phyloP scores from a whole-genome alignment of 1,139 yeast genomes.

The Lodderomyces theae region DNA sequence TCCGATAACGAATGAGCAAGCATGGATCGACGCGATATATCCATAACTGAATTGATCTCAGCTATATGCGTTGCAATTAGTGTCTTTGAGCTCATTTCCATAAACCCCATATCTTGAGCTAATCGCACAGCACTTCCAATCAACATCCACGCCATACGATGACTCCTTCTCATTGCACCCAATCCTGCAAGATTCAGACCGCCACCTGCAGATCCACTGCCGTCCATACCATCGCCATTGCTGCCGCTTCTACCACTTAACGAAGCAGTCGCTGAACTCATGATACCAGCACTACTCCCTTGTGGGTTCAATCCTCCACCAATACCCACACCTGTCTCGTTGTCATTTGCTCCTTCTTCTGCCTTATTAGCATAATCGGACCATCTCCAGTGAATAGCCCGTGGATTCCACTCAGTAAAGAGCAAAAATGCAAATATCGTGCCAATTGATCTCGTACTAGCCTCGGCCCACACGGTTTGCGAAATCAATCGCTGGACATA shows the following conservation, averaged over 20 bases:
- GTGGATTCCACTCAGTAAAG: constrained; percentile 94
- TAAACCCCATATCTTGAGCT: constrained; percentile 83
- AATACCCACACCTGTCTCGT: not conserved
- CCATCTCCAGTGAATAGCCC: constrained; percentile 91
- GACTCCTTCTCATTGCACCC: constrained; percentile 83
- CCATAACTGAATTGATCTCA: constrained; percentile 75
- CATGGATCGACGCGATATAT: constrained; percentile 67
- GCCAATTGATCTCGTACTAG: constrained; percentile 82
- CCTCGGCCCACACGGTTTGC: constrained; percentile 93
- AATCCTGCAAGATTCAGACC: constrained; percentile 62
- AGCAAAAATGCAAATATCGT: constrained; percentile 80
- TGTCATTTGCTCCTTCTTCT: constrained; percentile 29
- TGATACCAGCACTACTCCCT: not conserved
- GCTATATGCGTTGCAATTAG: constrained; percentile 82
- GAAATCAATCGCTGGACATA: constrained; percentile 80
- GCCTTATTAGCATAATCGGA: constrained; percentile 77
- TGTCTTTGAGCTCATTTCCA: constrained; percentile 70
- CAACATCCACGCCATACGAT: constrained; percentile 92
- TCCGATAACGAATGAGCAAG: constrained; percentile 65
- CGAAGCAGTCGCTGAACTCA: constrained; percentile 1
- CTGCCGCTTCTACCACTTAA: constrained; percentile 7
- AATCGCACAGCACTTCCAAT: constrained; percentile 83
- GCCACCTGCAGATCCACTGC: constrained; percentile 7
- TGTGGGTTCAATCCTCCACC: not conserved
- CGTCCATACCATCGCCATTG: not conserved